phyloP scores from a whole-genome alignment of 2,329 filamentous ascomycete genomes.

The Colletotrichum horii region DNA sequence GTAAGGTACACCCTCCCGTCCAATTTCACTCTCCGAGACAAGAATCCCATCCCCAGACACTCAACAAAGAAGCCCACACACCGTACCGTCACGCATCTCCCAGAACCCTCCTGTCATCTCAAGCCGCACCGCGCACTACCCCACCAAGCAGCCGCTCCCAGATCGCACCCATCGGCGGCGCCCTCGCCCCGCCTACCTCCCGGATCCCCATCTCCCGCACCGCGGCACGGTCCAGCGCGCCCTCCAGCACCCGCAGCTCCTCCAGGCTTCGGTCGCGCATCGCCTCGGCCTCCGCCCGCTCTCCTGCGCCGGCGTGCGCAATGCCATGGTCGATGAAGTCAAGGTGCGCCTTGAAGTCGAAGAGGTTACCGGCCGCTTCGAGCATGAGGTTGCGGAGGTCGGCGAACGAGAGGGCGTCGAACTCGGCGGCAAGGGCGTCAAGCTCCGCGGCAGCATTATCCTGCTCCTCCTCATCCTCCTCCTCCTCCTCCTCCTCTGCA shows the following conservation, averaged over 20 bases:
- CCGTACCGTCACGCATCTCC: background rate
- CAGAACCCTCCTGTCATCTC: background rate
- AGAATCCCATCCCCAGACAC: background rate
- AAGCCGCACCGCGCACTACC: background rate
- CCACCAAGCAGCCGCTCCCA: background rate
- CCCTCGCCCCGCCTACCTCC: background rate
- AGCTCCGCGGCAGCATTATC: background rate
- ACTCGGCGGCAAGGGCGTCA: no score
- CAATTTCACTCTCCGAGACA: background rate
- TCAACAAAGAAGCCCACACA: background rate
- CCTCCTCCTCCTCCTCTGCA: background rate
- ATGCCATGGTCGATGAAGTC: background rate
- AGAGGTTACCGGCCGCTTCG: background rate
- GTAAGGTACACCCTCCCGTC: background rate
- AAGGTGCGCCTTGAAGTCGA: background rate
- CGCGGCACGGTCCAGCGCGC: background rate
- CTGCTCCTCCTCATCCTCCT: background rate
- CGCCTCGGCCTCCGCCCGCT: background rate
- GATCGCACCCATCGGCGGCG: background rate
- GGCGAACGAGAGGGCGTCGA: background rate
- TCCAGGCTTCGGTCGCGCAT: background rate
- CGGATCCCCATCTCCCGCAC: background rate
- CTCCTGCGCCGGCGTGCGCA: background rate
- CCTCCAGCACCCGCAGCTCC: background rate
- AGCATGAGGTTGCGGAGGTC: background rate